phyloP scores from a whole-genome alignment of 116 monocot genomes.

The Phalaenopsis hybrid region DNA sequence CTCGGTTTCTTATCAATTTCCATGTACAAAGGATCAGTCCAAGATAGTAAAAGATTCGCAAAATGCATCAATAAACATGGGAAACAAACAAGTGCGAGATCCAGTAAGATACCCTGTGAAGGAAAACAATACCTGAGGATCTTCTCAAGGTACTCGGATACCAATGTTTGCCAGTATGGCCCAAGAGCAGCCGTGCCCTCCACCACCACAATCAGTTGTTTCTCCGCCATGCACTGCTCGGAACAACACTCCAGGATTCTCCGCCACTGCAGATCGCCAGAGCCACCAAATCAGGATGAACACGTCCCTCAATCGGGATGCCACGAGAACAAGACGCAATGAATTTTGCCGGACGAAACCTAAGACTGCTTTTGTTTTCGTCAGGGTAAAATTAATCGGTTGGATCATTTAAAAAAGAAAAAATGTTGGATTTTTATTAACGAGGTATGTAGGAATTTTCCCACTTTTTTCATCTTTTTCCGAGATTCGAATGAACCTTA shows the following conservation, averaged over 20 bases:
- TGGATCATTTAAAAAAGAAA: too few species aligned
- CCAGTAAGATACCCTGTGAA: background rate
- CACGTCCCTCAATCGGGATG: too few species aligned
- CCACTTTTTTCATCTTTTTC: too few species aligned
- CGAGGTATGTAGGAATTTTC: too few species aligned
- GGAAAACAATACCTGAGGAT: constrained; percentile 60
- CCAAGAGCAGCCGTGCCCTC: constrained; percentile 89
- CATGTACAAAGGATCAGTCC: background rate
- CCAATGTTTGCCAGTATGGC: constrained; percentile 51
- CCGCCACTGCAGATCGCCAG: background rate
- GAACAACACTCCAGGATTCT: background rate
- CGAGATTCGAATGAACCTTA: too few species aligned
- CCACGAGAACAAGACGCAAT: too few species aligned
- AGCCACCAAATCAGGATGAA: background rate
- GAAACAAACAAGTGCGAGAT: background rate
- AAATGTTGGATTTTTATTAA: too few species aligned
- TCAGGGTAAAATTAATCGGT: too few species aligned
- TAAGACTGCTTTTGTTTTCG: too few species aligned
- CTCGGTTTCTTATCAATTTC: background rate
- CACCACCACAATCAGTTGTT: constrained; percentile 70
- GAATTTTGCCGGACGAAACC: too few species aligned
- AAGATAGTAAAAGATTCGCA: background rate
- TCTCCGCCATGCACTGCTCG: constrained; percentile 22
- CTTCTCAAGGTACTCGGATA: constrained; percentile 86
- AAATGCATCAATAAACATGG: background rate